phyloP scores from a whole-genome alignment of 805 yeast species.

The Yarrowia bubula region DNA sequence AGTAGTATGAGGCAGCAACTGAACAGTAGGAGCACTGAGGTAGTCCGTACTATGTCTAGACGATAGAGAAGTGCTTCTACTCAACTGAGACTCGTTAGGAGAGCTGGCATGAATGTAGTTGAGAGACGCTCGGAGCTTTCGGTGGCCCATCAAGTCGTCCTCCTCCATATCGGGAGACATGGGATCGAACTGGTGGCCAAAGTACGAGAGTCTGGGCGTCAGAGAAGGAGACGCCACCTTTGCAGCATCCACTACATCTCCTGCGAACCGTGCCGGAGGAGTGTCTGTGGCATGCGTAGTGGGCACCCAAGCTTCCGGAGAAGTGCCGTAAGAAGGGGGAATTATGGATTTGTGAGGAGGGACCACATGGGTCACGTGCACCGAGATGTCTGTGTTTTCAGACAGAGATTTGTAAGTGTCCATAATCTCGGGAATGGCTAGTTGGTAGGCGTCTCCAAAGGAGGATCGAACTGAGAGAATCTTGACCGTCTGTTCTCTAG shows the following conservation, averaged over 20 bases:
- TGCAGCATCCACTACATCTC: not conserved
- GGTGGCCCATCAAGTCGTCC: constrained; percentile 10
- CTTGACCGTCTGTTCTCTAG: constrained; percentile 27
- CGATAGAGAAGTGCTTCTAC: not conserved
- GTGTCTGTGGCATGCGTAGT: not conserved
- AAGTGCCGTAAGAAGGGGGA: not conserved
- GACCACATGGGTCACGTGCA: constrained; percentile 31
- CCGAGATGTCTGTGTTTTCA: constrained; percentile 5
- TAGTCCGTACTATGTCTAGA: constrained; percentile 11
- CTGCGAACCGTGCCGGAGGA: not conserved
- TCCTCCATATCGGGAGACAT: not conserved
- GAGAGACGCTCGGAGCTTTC: not conserved
- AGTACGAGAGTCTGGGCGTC: constrained; percentile 2
- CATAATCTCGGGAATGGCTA: constrained; percentile 29
- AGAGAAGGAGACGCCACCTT: constrained; percentile 1
- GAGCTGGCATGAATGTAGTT: constrained; percentile 1
- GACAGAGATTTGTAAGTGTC: constrained; percentile 3
- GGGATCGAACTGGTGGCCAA: constrained; percentile 16
- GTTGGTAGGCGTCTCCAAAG: constrained; percentile 27
- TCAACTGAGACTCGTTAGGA: not conserved
- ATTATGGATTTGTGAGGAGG: constrained; percentile 30
- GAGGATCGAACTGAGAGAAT: constrained; percentile 31
- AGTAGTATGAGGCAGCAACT: not conserved
- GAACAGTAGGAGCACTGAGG: not conserved
- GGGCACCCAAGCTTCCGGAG: not conserved